Evolutionary conservation across 2,329 filamentous ascomycete genomes (phyloP).

Genomic region (Fusarium udum): DNA sequence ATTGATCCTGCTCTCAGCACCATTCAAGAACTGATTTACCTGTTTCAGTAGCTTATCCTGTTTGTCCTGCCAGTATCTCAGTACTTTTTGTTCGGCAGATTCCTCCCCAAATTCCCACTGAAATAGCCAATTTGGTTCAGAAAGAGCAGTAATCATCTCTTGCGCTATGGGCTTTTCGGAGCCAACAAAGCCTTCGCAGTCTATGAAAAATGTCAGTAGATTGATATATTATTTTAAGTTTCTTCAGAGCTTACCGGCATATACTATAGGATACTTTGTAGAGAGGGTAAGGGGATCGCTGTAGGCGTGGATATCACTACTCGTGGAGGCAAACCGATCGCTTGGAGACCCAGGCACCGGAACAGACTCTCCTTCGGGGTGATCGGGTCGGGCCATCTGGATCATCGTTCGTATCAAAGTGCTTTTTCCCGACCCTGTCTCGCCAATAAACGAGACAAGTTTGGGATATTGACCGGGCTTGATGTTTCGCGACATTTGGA

Average conservation of each 20-base stretch:
- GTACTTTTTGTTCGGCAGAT: background rate
- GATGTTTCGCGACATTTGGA: background rate
- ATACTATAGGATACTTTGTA: constrained; percentile 1
- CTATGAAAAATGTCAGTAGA: background rate
- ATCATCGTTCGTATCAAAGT: constrained; percentile 24
- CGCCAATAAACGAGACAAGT: constrained; percentile 24
- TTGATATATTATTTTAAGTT: rapidly evolving
- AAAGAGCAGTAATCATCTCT: background rate
- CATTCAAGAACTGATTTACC: background rate
- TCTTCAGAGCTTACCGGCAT: background rate
- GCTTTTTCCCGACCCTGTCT: constrained; percentile 24
- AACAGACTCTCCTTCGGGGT: background rate
- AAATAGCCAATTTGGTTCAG: background rate
- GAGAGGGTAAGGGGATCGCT: constrained; percentile 9
- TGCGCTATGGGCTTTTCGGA: background rate
- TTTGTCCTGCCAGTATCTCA: rapidly evolving
- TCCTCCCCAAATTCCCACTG: background rate
- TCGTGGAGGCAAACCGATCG: constrained; percentile 3
- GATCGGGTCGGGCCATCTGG: background rate
- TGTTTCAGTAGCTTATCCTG: background rate
- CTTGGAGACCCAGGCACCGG: constrained; percentile 9
- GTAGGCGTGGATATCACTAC: constrained; percentile 26
- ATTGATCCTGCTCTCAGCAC: background rate
- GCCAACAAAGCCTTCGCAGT: constrained; percentile 21
- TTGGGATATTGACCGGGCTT: constrained; percentile 9